Conservation (phyloP, 306 rosid genomes). For the Alnus rubra region DNA sequence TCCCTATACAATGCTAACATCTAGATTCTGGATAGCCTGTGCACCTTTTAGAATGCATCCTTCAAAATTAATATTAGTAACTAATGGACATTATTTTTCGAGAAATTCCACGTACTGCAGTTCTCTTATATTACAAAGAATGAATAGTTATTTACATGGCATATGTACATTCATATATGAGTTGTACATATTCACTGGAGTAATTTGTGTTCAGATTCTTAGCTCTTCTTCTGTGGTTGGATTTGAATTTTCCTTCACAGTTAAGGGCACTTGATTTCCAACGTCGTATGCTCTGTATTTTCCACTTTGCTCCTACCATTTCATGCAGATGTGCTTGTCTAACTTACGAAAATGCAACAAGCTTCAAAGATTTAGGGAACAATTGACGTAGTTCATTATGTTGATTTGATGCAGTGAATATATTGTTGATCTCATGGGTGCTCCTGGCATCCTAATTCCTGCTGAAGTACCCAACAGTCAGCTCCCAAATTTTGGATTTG, state of each 20-base stretch:
- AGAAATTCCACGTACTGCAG: neutral
- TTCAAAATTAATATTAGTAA: neutral
- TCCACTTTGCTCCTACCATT: neutral
- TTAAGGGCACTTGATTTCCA: constrained; percentile 11
- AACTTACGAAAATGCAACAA: constrained; percentile 5
- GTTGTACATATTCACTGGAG: neutral
- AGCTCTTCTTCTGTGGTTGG: constrained; percentile 20
- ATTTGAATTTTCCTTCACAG: constrained; percentile 17
- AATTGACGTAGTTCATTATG: constrained; percentile 34
- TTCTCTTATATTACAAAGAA: neutral
- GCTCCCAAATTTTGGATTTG: constrained; percentile 69
- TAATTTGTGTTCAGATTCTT: neutral
- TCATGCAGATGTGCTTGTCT: constrained; percentile 2
- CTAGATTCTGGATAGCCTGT: neutral
- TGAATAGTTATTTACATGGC: neutral
- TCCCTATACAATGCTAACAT: neutral
- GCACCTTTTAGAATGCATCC: neutral
- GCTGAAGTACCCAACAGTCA: constrained; percentile 92
- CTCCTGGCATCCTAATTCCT: constrained; percentile 96
- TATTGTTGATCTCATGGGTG: constrained; percentile 97
- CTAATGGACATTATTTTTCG: neutral
- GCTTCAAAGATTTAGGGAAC: constrained; percentile 22
- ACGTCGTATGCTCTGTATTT: constrained; percentile 3
- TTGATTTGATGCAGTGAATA: constrained; percentile 78
- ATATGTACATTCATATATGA: neutral